These are phyloP conservation scores for Tolypocladium sp. DNA, from an alignment of 2,329 filamentous ascomycete species.

Conservation along the genomic window DNA sequence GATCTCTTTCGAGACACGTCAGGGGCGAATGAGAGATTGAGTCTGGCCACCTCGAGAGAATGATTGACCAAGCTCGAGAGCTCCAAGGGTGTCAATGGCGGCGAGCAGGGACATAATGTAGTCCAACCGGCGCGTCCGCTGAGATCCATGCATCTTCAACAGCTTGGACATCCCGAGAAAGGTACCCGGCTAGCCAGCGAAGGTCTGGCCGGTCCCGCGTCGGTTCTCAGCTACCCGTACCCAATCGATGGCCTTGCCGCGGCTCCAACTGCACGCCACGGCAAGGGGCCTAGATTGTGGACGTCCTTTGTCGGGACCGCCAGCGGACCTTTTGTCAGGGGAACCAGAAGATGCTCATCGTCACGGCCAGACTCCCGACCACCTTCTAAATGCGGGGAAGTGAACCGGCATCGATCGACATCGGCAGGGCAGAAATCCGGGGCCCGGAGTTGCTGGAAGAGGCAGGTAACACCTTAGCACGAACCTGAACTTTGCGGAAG, in stretches of 20 bases:
- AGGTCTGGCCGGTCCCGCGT: background rate
- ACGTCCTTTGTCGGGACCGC: background rate
- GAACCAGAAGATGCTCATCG: background rate
- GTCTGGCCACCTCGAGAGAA: background rate
- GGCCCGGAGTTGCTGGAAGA: background rate
- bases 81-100: background rate
- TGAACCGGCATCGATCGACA: background rate
- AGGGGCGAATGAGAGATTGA: background rate
- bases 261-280: background rate
- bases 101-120: background rate
- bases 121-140: background rate
- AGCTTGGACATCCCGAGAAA: background rate
- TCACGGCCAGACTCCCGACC: background rate
- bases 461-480: background rate
- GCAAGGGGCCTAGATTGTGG: background rate
- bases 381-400: background rate
- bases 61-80: background rate
- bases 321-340: background rate
- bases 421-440: background rate
- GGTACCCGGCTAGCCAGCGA: background rate
- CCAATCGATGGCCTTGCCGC: background rate
- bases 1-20: background rate
- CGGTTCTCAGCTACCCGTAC: background rate
- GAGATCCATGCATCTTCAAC: background rate
- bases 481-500: background rate